Percentiles rank a stretch among this genome's conserved stretches.
phyloP scores from a whole-genome alignment of 352 stramenopile species.

The Phytophthora macrochlamydospora region DNA sequence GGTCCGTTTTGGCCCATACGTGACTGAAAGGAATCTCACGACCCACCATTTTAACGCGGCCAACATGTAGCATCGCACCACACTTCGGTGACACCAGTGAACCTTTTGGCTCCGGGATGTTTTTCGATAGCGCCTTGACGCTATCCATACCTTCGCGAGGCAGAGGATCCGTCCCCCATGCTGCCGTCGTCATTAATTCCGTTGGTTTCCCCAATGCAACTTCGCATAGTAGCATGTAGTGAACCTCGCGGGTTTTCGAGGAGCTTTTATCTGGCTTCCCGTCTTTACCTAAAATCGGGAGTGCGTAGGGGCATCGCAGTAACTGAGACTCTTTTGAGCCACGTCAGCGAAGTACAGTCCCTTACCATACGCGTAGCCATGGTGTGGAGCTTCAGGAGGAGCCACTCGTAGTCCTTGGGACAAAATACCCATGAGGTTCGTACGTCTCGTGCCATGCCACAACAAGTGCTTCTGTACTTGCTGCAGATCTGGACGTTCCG shows the following conservation, averaged over 20 bases:
- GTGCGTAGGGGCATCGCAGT: conserved; percentile 65
- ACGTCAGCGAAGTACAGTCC: conserved; percentile 89
- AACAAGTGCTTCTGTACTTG: conserved; percentile 60
- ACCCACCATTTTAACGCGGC: conserved; percentile 51
- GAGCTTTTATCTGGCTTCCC: conserved; percentile 38
- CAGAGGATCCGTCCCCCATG: conserved; percentile 39
- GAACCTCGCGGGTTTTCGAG: conserved; percentile 50
- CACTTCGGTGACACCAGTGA: conserved; percentile 60
- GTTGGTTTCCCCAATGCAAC: conserved; percentile 59
- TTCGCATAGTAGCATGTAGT: conserved; percentile 81
- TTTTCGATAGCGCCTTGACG: conserved; percentile 53
- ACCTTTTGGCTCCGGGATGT: conserved; percentile 55
- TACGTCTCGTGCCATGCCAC: conserved; percentile 87
- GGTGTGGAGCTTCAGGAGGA: conserved; percentile 79
- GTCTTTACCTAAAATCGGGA: conserved; percentile 38
- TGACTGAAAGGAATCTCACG: conserved; percentile 41
- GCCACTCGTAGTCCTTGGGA: conserved; percentile 86
- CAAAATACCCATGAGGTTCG: conserved; percentile 88
- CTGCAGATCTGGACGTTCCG: conserved; percentile 39
- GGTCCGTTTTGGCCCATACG: conserved; percentile 63
- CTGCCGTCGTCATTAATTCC: conserved; percentile 34
- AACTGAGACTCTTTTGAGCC: conserved; percentile 75
- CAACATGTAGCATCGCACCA: conserved; percentile 56
- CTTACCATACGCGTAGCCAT: conserved; percentile 86
- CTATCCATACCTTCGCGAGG: conserved; percentile 57